Conservation (phyloP, 2,329 filamentous ascomycete genomes). For the Waltergamsia citrina region DNA sequence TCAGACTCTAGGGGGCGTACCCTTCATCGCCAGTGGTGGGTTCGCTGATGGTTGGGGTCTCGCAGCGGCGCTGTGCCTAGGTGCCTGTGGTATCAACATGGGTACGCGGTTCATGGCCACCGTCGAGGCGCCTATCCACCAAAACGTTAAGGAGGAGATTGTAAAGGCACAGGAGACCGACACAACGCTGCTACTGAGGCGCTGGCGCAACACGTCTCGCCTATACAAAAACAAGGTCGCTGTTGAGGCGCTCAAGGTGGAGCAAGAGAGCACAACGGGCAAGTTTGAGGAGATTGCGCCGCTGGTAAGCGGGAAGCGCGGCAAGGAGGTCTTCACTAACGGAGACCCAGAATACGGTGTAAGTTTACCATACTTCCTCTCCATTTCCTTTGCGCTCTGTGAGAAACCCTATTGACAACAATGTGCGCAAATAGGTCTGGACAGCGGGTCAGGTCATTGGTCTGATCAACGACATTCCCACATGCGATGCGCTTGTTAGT, state of each 20-base stretch:
- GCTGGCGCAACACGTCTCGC: slow-evolving; percentile 88
- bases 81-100: slow-evolving; percentile 96
- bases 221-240: slow-evolving; percentile 89
- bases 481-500: slow-evolving; percentile 57
- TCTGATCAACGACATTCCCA: slow-evolving; percentile 74
- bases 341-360: slow-evolving; percentile 87
- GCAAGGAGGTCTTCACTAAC: slow-evolving; percentile 82
- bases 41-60: slow-evolving; percentile 93
- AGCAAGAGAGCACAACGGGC: slow-evolving; percentile 71
- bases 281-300: slow-evolving; percentile 86
- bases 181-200: slow-evolving; percentile 75
- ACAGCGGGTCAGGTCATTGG: slow-evolving; percentile 94
- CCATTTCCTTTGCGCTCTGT: slow-evolving; percentile 5
- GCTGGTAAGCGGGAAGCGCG: slow-evolving; percentile 82
- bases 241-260: slow-evolving; percentile 69
- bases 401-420: slow-evolving; percentile 8
- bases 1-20: slow-evolving; percentile 65
- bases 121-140: slow-evolving; percentile 82
- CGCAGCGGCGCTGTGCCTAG: slow-evolving; percentile 80
- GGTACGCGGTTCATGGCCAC: slow-evolving; percentile 97
- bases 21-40: slow-evolving; percentile 92
- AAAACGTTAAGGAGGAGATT: slow-evolving; percentile 89
- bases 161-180: slow-evolving; percentile 83
- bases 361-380: slow-evolving; percentile 26
- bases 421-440: slow-evolving; percentile 59